phyloP scores from a whole-genome alignment of 140 eudicot genomes.

The Anethum foeniculum region DNA sequence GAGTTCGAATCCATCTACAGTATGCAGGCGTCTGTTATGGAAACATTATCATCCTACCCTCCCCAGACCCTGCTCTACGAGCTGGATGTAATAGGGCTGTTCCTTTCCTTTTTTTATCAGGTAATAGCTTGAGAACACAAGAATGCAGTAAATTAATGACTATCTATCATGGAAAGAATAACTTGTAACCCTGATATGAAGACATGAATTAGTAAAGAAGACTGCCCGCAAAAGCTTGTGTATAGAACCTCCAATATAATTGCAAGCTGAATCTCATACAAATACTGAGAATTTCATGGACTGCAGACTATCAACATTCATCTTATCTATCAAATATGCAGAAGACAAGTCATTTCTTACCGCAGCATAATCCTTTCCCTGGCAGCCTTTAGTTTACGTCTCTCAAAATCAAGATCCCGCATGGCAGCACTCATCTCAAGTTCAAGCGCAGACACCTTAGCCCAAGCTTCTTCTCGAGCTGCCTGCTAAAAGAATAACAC shows the following conservation, averaged over 20 bases:
- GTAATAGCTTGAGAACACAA: background rate
- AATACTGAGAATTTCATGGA: background rate
- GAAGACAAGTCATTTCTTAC: conserved; percentile 27
- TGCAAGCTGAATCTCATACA: background rate
- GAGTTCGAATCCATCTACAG: background rate
- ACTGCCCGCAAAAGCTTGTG: background rate
- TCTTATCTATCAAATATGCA: background rate
- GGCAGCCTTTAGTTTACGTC: conserved; percentile 77
- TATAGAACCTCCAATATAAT: background rate
- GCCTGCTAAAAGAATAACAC: conserved; percentile 82
- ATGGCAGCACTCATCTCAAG: conserved; percentile 81
- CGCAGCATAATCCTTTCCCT: conserved; percentile 97
- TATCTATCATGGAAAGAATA: background rate
- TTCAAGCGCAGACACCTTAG: conserved; percentile 88
- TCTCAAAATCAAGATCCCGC: conserved; percentile 84
- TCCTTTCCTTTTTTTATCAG: background rate
- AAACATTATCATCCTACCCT: background rate
- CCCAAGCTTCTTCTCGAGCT: conserved; percentile 99
- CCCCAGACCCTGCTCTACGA: background rate
- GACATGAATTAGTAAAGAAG: background rate
- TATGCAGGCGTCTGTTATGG: background rate
- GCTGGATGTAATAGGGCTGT: background rate
- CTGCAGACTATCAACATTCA: background rate
- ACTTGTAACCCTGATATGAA: background rate
- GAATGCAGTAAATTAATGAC: background rate